phyloP scores from a whole-genome alignment of 75 land plant genomes.

The Picea sitchensis region DNA sequence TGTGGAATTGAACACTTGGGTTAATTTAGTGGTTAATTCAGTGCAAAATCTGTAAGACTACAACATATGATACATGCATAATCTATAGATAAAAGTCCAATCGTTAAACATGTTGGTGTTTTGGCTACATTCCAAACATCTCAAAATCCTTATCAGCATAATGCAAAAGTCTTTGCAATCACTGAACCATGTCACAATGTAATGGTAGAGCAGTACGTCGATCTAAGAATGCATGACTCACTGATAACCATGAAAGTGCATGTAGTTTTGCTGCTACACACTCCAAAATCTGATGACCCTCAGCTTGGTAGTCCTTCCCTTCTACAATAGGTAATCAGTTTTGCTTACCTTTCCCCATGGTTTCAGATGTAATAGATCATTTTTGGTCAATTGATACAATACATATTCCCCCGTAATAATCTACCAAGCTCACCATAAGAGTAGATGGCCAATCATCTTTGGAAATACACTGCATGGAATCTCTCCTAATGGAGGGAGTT shows the following conservation, averaged over 20 bases:
- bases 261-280: constrained; percentile 78
- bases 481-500: constrained; percentile 55
- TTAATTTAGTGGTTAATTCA: background rate
- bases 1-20: background rate
- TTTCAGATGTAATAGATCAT: constrained; percentile 8
- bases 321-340: constrained; percentile 28
- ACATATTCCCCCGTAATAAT: constrained; percentile 54
- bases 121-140: constrained; percentile 2
- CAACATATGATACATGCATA: background rate
- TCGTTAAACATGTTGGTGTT: background rate
- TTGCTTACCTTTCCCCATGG: constrained; percentile 12
- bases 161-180: constrained; percentile 66
- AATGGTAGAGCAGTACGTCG: constrained; percentile 78
- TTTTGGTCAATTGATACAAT: constrained; percentile 24
- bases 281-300: constrained; percentile 61
- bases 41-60: background rate
- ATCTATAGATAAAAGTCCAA: background rate
- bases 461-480: constrained; percentile 13
- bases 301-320: constrained; percentile 42
- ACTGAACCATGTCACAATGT: constrained; percentile 86
- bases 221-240: constrained; percentile 59
- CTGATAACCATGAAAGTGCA: constrained; percentile 89
- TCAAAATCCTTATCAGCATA: constrained; percentile 60
- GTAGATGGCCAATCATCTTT: constrained; percentile 95
- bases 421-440: constrained; percentile 66